Evolutionary conservation across 805 yeast species (phyloP).

Genomic region (Schwanniomyces sp.): DNA sequence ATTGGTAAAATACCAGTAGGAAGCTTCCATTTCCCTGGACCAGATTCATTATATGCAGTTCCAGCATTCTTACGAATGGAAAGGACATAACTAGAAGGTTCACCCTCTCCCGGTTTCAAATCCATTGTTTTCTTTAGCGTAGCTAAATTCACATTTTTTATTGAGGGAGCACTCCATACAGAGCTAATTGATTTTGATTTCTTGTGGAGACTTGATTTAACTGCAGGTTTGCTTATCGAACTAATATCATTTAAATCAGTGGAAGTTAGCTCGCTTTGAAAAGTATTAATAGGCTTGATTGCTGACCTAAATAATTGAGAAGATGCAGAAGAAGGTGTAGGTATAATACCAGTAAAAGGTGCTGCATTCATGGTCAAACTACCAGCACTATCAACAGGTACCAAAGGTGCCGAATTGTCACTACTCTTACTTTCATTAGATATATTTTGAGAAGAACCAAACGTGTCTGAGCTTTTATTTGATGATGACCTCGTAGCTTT

Average conservation of each 20-base stretch:
- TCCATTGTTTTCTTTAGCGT: slow-evolving; percentile 33
- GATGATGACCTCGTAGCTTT: background rate
- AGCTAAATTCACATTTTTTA: slow-evolving; percentile 36
- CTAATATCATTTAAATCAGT: background rate
- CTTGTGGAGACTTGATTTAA: slow-evolving; percentile 10
- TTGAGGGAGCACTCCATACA: slow-evolving; percentile 29
- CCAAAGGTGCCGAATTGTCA: background rate
- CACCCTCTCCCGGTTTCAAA: slow-evolving; percentile 50
- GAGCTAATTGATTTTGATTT: slow-evolving; percentile 36
- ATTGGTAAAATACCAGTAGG: slow-evolving; percentile 57
- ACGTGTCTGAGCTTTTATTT: slow-evolving; percentile 2
- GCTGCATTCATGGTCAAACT: background rate
- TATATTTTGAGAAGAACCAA: background rate
- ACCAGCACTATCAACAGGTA: background rate
- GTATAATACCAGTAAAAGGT: background rate
- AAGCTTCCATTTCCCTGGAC: slow-evolving; percentile 48
- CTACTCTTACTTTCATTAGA: background rate
- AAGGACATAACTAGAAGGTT: slow-evolving; percentile 49
- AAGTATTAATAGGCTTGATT: background rate
- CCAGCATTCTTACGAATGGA: slow-evolving; percentile 44
- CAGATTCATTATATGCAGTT: slow-evolving; percentile 48
- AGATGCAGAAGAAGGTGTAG: background rate
- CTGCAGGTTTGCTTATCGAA: background rate
- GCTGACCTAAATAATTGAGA: background rate
- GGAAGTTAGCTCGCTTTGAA: background rate